These are phyloP conservation scores for Polyplosphaeria fusca DNA, from an alignment of 495 filamentous ascomycete species.

Conservation along the genomic window DNA sequence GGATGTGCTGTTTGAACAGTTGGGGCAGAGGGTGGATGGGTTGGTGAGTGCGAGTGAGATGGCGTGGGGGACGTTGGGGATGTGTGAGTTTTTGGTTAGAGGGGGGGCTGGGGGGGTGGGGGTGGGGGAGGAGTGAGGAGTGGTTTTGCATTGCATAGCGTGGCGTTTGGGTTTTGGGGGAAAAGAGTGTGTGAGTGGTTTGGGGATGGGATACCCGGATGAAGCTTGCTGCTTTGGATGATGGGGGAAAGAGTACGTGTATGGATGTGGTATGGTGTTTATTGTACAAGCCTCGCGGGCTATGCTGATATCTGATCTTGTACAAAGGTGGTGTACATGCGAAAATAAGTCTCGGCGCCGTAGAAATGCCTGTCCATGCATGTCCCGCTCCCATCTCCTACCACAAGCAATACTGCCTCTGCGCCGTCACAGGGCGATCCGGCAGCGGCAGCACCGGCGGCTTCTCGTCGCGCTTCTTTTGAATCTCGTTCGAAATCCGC, in stretches of 20 bases:
- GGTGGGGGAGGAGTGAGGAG: too few species aligned
- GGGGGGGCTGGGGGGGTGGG: slow-evolving; percentile 21
- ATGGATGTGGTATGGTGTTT: neutral
- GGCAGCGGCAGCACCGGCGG: slow-evolving; percentile 84
- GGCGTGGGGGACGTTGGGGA: slow-evolving; percentile 73
- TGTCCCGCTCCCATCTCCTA: slow-evolving; percentile 42
- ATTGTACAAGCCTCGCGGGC: slow-evolving; percentile 17
- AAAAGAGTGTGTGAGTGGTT: neutral
- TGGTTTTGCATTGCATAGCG: slow-evolving; percentile 20
- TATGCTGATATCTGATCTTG: neutral
- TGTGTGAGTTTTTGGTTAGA: slow-evolving; percentile 72
- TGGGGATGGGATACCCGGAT: slow-evolving; percentile 7
- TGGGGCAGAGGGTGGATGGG: slow-evolving; percentile 65
- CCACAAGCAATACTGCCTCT: slow-evolving; percentile 88
- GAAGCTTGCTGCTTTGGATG: slow-evolving; percentile 7
- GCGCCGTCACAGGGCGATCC: slow-evolving; percentile 68
- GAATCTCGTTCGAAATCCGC: slow-evolving; percentile 69
- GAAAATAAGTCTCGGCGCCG: too few species aligned
- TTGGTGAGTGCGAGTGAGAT: slow-evolving; percentile 80
- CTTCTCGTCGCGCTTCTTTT: slow-evolving; percentile 64
- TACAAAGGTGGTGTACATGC: slow-evolving; percentile 5
- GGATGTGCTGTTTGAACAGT: slow-evolving; percentile 58
- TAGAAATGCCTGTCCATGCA: neutral
- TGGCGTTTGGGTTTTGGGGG: neutral
- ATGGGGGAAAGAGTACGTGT: neutral